phyloP scores from a whole-genome alignment of 2,329 filamentous ascomycete species.

The Pyricularia pennisetigena region DNA sequence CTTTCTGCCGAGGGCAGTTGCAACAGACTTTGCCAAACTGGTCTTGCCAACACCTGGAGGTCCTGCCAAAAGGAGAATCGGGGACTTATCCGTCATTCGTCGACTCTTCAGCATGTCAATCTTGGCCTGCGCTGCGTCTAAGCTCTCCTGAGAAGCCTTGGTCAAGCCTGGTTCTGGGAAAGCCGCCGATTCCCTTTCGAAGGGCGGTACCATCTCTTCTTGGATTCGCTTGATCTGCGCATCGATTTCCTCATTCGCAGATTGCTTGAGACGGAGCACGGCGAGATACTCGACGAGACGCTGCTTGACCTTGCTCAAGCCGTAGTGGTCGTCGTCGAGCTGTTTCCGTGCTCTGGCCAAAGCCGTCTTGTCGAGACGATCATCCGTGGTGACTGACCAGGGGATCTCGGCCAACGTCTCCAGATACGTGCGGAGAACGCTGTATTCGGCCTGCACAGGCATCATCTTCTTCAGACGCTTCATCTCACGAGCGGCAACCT shows the following conservation, averaged over 20 bases:
- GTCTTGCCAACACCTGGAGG: slow-evolving; percentile 96
- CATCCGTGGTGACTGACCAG: slow-evolving; percentile 77
- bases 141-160: slow-evolving; percentile 19
- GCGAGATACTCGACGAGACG: slow-evolving; percentile 89
- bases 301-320: slow-evolving; percentile 95
- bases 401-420: slow-evolving; percentile 92
- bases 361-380: slow-evolving; percentile 75
- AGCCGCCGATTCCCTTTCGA: slow-evolving; percentile 9
- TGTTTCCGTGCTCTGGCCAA: slow-evolving; percentile 74
- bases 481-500: slow-evolving; percentile 83
- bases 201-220: slow-evolving; percentile 39
- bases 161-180: slow-evolving; percentile 21
- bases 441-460: slow-evolving; percentile 90
- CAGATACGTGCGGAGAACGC: slow-evolving; percentile 85
- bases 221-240: slow-evolving; percentile 62
- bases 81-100: slow-evolving; percentile 87
- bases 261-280: slow-evolving; percentile 90
- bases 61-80: slow-evolving; percentile 85
- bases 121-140: slow-evolving; percentile 45
- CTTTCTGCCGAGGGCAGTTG: slow-evolving; percentile 82
- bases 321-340: slow-evolving; percentile 92
- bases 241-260: slow-evolving; percentile 75
- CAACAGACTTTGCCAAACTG: slow-evolving; percentile 85
- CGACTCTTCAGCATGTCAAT: slow-evolving; percentile 69
- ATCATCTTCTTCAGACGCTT: slow-evolving; percentile 90